Base-by-base conservation (phyloP, 129 eudicot genomes). In the Chrysanthemum makinoi region DNA sequence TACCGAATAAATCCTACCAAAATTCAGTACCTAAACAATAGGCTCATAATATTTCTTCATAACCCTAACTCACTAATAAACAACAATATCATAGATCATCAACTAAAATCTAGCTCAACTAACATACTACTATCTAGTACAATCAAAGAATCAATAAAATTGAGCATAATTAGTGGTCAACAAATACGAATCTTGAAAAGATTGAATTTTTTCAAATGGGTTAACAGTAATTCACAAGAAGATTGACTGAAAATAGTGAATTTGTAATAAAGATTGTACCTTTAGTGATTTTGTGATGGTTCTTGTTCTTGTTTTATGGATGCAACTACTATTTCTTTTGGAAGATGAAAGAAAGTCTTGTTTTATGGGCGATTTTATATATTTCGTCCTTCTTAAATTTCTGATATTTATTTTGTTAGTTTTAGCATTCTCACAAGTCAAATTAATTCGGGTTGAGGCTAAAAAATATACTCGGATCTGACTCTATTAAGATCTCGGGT, bases 211-310 rank as follows among this genome's bases (percentile, higher is more conserved):
- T 16, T 47, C 13, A 10, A 3, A 24, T 20, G 44, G 58, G 71
- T 39, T 39, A 62, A 62, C 6, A 24, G 67, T 77, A 5, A 70
- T 77, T 69, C 48, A 26, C 39, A 13, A 70, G 4, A 66, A 35
- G 46, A 52, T 43, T 53, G 72, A 63, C 16, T 75, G 22, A 43
- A 73, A 28, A 17, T 0, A 17, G 50, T 50, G 16, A 18, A 56
- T 54, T 35, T 49, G 55, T 53, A 65, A 62, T 2, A 62, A n/a
- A 63, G 71, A 6, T 70, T 24, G 73, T 78, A 78, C 82, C 77
- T 78, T 77, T 39, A 66, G 10, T 39, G 67, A 71, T 61, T 70
- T 70, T 70, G 72, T 16, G 77, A 33, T 68, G 62, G 67, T 71
- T 77, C 55, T 33, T 56, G 75, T 30, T 62, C 4, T 18, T 49